A percentile compares a stretch with the other conserved stretches of the same genome.
Conservation (phyloP, 352 stramenopile genomes). For the Pythium chondricola region DNA sequence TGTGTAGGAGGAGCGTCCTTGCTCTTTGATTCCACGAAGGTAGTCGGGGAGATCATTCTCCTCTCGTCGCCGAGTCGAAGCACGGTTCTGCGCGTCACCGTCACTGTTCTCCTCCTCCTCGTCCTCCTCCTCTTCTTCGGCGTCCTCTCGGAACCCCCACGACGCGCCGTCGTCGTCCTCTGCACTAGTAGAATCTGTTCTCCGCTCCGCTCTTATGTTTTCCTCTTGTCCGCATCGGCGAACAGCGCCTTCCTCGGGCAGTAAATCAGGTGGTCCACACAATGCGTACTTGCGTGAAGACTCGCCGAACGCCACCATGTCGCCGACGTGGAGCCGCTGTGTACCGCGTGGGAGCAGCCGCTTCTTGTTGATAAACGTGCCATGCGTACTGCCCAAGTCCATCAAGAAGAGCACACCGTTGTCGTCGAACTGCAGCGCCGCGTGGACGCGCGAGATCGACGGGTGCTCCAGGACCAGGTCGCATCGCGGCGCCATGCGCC, state of each 20-base stretch:
- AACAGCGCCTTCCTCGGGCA: conserved; percentile 71
- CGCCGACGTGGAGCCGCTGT: conserved; percentile 64
- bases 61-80: background rate
- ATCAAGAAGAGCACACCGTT: conserved; percentile 61
- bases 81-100: conserved; percentile 18
- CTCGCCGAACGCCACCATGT: conserved; percentile 85
- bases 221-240: conserved; percentile 57
- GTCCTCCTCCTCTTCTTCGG: conserved; percentile 49
- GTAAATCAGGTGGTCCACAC: conserved; percentile 55
- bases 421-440: conserved; percentile 61
- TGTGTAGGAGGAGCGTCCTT: conserved; percentile 32
- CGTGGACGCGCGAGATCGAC: conserved; percentile 74
- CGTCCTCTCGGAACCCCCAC: conserved; percentile 85
- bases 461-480: conserved; percentile 68
- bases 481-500: conserved; percentile 53
- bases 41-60: conserved; percentile 59
- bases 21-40: conserved; percentile 56
- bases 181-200: conserved; percentile 12
- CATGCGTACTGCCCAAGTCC: conserved; percentile 77
- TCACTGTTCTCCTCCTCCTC: conserved; percentile 23
- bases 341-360: conserved; percentile 38
- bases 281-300: conserved; percentile 80
- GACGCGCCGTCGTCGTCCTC: conserved; percentile 34
- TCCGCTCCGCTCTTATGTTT: conserved; percentile 8
- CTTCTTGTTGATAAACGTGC: conserved; percentile 84